A percentile compares a stretch with the other conserved stretches of the same genome.
Evolutionary conservation across 768 basidiomycete species (phyloP).

Genomic region (Pleurotus tuber-regium): DNA sequence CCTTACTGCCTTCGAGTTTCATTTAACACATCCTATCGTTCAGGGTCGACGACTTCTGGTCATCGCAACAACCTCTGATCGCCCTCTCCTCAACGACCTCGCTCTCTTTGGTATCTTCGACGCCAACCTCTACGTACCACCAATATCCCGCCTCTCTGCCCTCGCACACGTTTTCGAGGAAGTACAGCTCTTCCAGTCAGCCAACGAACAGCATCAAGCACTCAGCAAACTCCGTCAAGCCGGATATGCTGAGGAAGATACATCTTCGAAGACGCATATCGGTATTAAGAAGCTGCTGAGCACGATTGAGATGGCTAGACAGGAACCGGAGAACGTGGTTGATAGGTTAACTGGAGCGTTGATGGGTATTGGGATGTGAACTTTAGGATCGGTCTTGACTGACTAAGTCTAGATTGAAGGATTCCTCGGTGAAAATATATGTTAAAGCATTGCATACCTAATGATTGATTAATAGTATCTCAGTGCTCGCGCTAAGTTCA

Average conservation of each 20-base stretch:
- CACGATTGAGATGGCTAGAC: constrained; percentile 93
- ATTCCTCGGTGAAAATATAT: not conserved
- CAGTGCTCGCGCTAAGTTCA: too few relatives aligned
- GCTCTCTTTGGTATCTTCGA: constrained; percentile 91
- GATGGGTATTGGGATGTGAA: constrained; percentile 47
- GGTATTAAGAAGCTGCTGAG: constrained; percentile 94
- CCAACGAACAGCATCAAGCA: constrained; percentile 53
- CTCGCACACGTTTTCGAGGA: constrained; percentile 79
- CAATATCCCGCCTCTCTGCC: constrained; percentile 67
- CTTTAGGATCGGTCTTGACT: not conserved
- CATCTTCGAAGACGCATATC: constrained; percentile 58
- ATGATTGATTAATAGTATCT: too few relatives aligned
- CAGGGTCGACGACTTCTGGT: constrained; percentile 90
- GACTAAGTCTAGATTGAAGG: not conserved
- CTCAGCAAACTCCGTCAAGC: constrained; percentile 70
- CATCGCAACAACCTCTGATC: constrained; percentile 89
- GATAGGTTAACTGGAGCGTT: constrained; percentile 65
- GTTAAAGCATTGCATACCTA: too few relatives aligned
- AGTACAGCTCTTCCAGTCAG: constrained; percentile 68
- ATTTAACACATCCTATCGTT: too few relatives aligned
- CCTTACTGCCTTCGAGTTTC: too few relatives aligned
- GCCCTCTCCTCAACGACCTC: constrained; percentile 81
- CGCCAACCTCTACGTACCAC: constrained; percentile 79
- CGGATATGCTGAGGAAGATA: constrained; percentile 56
- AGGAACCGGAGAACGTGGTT: constrained; percentile 84